phyloP scores from a whole-genome alignment of 2,329 filamentous ascomycete species.

The Xylaria sp. region DNA sequence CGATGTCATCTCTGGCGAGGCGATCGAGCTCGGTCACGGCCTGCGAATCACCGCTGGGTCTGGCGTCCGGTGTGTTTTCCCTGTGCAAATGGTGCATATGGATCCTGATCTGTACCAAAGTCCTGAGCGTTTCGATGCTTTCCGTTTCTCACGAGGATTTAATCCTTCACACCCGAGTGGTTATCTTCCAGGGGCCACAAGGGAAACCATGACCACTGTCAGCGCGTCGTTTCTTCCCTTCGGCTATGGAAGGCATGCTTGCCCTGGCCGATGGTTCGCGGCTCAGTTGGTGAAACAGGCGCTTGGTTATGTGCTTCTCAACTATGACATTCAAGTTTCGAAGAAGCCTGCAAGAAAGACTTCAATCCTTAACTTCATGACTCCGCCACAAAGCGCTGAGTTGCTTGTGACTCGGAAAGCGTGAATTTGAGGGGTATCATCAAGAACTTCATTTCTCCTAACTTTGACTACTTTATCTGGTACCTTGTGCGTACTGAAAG shows the following conservation, averaged over 20 bases:
- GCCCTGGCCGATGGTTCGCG: slow-evolving; percentile 21
- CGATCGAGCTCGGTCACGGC: slow-evolving; percentile 1
- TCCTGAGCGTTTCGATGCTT: slow-evolving; percentile 8
- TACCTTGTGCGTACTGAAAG: no score
- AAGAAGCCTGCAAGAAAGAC: no score
- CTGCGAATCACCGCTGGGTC: not conserved
- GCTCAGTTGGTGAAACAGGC: slow-evolving; percentile 19
- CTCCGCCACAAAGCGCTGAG: no score
- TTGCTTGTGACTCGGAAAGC: no score
- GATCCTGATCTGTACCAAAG: slow-evolving; percentile 6
- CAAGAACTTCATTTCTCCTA: no score
- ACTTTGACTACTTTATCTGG: no score
- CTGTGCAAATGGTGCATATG: slow-evolving; percentile 7
- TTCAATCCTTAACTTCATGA: no score
- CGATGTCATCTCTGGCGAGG: not conserved
- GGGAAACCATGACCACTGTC: not conserved
- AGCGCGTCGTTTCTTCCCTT: slow-evolving; percentile 11
- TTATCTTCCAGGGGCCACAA: not conserved
- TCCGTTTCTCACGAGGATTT: slow-evolving; percentile 10
- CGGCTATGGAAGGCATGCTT: slow-evolving; percentile 24
- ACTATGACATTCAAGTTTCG: slow-evolving; percentile 11
- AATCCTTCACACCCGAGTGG: not conserved
- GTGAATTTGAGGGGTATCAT: no score
- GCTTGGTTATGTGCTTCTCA: slow-evolving; percentile 7
- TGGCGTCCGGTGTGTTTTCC: not conserved